Percentiles rank a stretch among this genome's conserved stretches.
phyloP scores from a whole-genome alignment of 164 flowering plant species.

The Stephania cephalantha region DNA sequence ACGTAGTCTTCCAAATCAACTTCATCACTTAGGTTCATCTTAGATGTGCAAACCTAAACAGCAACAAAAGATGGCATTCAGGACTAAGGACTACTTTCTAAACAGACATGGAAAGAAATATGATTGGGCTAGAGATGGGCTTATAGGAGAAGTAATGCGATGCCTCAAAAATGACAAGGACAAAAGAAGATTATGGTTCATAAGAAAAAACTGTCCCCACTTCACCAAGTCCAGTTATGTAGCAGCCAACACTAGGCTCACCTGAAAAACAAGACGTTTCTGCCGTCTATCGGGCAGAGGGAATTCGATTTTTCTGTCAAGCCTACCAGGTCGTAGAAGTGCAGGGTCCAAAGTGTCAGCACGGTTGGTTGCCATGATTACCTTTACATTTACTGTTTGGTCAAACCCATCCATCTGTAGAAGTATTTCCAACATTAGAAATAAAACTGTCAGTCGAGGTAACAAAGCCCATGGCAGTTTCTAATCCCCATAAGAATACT shows the following conservation, averaged over 20 bases:
- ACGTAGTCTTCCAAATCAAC: conserved; percentile 98
- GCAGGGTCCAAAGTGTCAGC: conserved; percentile 99
- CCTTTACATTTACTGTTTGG: conserved; percentile 96
- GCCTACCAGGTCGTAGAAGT: conserved; percentile 90
- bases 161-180: no score
- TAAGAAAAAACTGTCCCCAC: no score
- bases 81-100: neutral
- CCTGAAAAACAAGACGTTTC: conserved; percentile 97
- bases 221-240: neutral
- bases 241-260: conserved; percentile 12
- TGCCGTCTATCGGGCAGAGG: conserved; percentile 96
- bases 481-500: no score
- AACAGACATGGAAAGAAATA: neutral
- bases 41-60: conserved; percentile 87
- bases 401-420: conserved; percentile 97
- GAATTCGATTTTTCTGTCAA: conserved; percentile 92
- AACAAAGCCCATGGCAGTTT: no score
- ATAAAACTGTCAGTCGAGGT: neutral
- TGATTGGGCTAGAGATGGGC: neutral
- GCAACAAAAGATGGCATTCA: conserved; percentile 2
- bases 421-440: neutral
- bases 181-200: no score
- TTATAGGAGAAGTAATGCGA: no score
- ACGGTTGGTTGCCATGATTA: conserved; percentile 95
- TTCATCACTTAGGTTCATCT: conserved; percentile 94